Base-by-base conservation (phyloP, 345 rosid species). In the Populus euphratica region DNA sequence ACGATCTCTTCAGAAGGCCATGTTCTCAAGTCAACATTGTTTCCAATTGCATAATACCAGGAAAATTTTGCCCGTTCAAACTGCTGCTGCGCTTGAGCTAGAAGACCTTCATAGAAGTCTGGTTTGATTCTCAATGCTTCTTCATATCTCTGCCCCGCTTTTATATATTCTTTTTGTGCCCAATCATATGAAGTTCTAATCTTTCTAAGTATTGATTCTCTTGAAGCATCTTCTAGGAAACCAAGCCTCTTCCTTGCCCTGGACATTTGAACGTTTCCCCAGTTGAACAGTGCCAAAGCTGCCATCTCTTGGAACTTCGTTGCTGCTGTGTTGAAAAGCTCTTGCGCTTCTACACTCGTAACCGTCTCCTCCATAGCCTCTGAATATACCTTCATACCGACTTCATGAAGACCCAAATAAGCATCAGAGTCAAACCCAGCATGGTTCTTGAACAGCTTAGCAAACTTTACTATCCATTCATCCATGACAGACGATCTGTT, bases 341-440 rank as follows among this genome's bases (percentile, higher is more conserved):
- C 81, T 80, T 93, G 98, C 56, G 97, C 97, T 83, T 89, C 94
- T 79, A 91, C 94, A 73, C 94, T 89, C 4, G 98, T 96, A 72
- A 90, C 93, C 6, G 90, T 85, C 77, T 93, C 99, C 88, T 96
- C 98, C 91, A 92, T 89, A 77, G 94, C 94, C 83, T 93, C 99
- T 44, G 94, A 88, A 82, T 90, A 93, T 29, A 88, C 82, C 82
- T 93, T 93, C 88, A 91, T 87, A 61, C 93, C 92, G 72, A 93
- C 87, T 80, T 96, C 92, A 77, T 91, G 96, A 73, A 93, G 94
- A 81, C 88, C 90, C 88, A 92, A 83, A 76, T 85, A 90, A 74
- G 84, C 76, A 82, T 90, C 87, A 31, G 92, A 86, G 79, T 91
- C 97, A 54, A 92, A 77, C n/a, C 90, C 94, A 63, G 91, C 92